Percentiles rank a stretch among this genome's conserved stretches.
Evolutionary conservation across 768 basidiomycete genomes (phyloP).

Genomic region (Lyophyllum decastes): DNA sequence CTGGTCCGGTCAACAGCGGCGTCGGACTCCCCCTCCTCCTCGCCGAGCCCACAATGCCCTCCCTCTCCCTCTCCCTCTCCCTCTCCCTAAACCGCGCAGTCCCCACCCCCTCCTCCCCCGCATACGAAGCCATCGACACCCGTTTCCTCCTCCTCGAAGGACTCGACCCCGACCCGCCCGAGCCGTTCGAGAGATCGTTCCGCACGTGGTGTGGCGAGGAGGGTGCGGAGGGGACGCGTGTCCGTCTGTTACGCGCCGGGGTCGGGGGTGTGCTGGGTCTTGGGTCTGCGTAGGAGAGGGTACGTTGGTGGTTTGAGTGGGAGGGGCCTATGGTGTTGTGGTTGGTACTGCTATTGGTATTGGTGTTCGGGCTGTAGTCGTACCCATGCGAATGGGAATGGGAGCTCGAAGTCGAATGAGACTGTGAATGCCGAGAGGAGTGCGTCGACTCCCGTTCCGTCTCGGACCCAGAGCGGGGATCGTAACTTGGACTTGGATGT

Average conservation of each 20-base stretch:
- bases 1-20: too few species aligned
- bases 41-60: slow-evolving; percentile 57
- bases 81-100: slow-evolving; percentile 24
- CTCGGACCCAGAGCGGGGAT: slow-evolving; percentile 70
- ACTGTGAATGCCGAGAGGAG: not conserved
- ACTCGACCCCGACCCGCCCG: slow-evolving; percentile 3
- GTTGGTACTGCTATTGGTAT: slow-evolving; percentile 11
- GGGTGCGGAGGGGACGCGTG: slow-evolving; percentile 50
- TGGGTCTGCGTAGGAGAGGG: slow-evolving; percentile 5
- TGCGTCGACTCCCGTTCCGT: slow-evolving; percentile 69
- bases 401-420: too few species aligned
- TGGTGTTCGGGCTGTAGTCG: slow-evolving; percentile 20
- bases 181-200: slow-evolving; percentile 5
- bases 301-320: slow-evolving; percentile 5
- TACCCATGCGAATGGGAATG: too few species aligned
- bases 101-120: slow-evolving; percentile 9
- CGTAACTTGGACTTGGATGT: slow-evolving; percentile 7
- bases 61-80: slow-evolving; percentile 24
- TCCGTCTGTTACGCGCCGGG: slow-evolving; percentile 24
- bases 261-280: not conserved
- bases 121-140: slow-evolving; percentile 5
- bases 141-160: slow-evolving; percentile 14
- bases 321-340: slow-evolving; percentile 11
- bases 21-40: slow-evolving; percentile 47
- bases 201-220: slow-evolving; percentile 19